Evolutionary conservation across 1,139 yeast genomes (phyloP).

Genomic region (Kodamaea sp.): DNA sequence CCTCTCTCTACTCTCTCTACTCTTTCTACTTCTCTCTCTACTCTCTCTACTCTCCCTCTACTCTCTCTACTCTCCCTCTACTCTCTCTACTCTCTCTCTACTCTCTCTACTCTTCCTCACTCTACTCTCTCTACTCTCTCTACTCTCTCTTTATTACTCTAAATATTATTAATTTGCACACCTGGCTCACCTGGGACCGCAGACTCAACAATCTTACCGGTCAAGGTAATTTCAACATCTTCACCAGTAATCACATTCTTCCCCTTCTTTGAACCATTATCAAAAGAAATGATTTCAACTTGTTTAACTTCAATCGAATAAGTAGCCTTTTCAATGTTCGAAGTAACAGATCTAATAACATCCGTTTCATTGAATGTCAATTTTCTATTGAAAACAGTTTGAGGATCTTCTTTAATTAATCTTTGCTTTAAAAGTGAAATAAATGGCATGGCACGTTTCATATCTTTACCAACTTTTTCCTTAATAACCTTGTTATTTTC

Average conservation of each 20-base stretch:
- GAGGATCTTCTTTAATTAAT: conserved; percentile 62
- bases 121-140: too few relatives aligned
- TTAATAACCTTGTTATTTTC: conserved; percentile 60
- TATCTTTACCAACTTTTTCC: conserved; percentile 66
- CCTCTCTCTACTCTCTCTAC: too few relatives aligned
- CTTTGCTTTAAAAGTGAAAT: conserved; percentile 82
- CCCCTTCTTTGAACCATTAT: conserved; percentile 61
- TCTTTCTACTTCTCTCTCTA: too few relatives aligned
- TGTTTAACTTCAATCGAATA: conserved; percentile 56
- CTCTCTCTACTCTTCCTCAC: too few relatives aligned
- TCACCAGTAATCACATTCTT: conserved; percentile 65
- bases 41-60: too few relatives aligned
- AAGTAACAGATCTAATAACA: conserved; percentile 54
- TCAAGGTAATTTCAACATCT: conserved; percentile 57
- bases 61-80: too few relatives aligned
- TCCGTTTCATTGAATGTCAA: conserved; percentile 76
- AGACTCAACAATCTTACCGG: conserved; percentile 69
- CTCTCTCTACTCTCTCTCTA: too few relatives aligned
- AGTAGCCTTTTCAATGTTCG: conserved; percentile 61
- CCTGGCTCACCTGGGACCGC: conserved; percentile 97
- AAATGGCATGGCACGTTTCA: conserved; percentile 98
- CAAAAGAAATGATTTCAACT: conserved; percentile 54
- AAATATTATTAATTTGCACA: conserved; percentile 63
- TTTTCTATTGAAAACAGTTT: conserved; percentile 81
- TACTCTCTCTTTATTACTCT: conserved; percentile 4